A percentile compares a stretch with the other conserved stretches of the same genome.
phyloP scores from a whole-genome alignment of 257 asterid species.

The Solanum acaule region DNA sequence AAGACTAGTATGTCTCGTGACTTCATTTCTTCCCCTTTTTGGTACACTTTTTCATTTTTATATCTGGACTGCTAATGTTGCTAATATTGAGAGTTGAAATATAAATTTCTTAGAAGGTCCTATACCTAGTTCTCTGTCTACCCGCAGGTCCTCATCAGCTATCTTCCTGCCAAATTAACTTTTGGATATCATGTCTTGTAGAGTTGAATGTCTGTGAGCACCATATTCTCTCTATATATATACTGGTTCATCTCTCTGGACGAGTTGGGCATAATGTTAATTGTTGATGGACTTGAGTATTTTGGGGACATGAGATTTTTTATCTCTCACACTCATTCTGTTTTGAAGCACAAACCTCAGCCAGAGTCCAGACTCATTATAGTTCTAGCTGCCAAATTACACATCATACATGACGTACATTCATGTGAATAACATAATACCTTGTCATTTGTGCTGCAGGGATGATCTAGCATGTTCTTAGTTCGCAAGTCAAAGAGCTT shows the following conservation, averaged over 20 bases:
- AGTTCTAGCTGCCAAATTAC: not conserved
- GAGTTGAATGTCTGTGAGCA: not conserved
- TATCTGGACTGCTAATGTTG: not conserved
- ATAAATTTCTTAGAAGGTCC: not conserved
- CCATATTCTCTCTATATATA: not conserved
- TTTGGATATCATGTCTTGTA: not conserved
- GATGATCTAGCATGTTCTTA: not conserved
- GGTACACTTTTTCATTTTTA: not conserved
- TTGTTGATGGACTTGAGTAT: not conserved
- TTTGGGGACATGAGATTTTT: not conserved
- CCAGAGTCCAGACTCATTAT: not conserved
- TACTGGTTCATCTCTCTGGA: not conserved
- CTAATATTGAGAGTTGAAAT: not conserved
- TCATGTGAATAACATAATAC: not conserved
- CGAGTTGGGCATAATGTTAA: not conserved
- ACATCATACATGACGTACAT: not conserved
- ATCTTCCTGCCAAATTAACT: not conserved
- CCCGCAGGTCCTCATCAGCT: not conserved
- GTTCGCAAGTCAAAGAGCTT: not conserved
- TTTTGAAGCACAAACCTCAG: not conserved
- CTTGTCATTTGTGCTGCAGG: not conserved
- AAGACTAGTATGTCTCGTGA: conserved; percentile 40
- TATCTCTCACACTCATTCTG: not conserved
- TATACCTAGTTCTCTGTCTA: not conserved
- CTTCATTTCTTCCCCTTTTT: conserved; percentile 1